Evolutionary conservation across 805 yeast species (phyloP), one percentile per base, ranked within the genome.

Genomic region (Wickerhamiella brachini): DNA sequence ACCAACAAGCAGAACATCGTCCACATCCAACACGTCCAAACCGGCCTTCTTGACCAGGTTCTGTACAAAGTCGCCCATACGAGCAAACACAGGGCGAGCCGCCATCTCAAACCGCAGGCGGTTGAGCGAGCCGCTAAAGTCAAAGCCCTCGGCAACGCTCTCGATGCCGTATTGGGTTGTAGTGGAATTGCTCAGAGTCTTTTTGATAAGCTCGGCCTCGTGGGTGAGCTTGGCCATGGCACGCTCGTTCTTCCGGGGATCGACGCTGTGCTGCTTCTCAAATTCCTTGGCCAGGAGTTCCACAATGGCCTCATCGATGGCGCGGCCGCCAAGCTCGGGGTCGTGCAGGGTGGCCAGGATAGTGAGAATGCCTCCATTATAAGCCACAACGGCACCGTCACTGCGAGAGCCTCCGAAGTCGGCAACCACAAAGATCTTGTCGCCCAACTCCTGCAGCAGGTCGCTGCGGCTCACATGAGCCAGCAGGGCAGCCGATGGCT

Each of bases 341-440:
- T 85, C 84, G 64, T 88, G 95, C 53, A 80, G 79, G 57, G 96
- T 86, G 54, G 95, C 83, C 60, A 93, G 74, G 46, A 87, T 74
- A 51, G 98, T 90, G 71, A 85, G 76, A 59, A 93, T 78, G 62
- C 98, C 98, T 57, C 95, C 95, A 73, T 97, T 81, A 50, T 83
- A 85, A 42, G 97, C 81, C 61, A 93, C 73, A 49, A 93, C 89
- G 53, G 97, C 95, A 55, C 89, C 96, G 65, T 93, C 97, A 43
- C 95, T 82, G 71, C 97, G 79, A 60, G 88, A 76, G 65, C 95
- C 97, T 67, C 98, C 98, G 62, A 93, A 85, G 69, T 93, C 98
- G 51, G 95, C 94, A 59, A 93, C 96, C 48, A 87, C 94, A 63
- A 81, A 81, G 54, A 85, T 69, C 73, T 83, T 83, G 70, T 87